Evolutionary conservation across 176 grass and related monocot genomes (phyloP), one percentile per base, ranked within the genome.

Genomic region (Raddia distichophylla): DNA sequence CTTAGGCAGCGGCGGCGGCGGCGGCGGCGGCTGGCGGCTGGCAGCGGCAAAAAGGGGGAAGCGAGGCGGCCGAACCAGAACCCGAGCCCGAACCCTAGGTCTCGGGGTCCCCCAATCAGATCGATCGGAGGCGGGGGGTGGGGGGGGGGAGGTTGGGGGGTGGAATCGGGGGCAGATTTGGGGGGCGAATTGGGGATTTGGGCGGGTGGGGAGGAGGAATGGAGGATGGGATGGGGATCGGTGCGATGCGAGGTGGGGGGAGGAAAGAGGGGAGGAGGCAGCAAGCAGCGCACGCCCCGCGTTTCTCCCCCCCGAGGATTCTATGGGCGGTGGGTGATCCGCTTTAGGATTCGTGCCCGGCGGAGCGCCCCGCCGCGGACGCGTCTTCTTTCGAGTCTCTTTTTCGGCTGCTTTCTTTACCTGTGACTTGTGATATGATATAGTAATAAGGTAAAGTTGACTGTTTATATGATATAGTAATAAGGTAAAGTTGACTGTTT

Each of bases 211-310:
- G 7, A 45, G 58, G 32, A 17, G n/a, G n/a, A n/a, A n/a, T n/a
- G n/a, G n/a, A n/a, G 68, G 74, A 60, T 27, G 27, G 81, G 45
- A 78, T 71, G 74, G 66, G 45, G 87, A 85, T 82, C 83, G 87
- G 83, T 73, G 66, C 64, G 80, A 57, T 34, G 22, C 55, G 64
- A 56, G 20, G 22, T 47, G 64, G 48, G 20, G 35, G 48, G 79
- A 49, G 51, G 10, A 16, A 77, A 71, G 1, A 4, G 3, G 18
- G 43, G 47, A 0, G 2, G 13, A 10, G 48, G 57, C 58, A 74
- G 51, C 67, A 52, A 74, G 51, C 67, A 52, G 80, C 61, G 34
- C 35, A 49, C 48, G 77, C 72, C 72, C 52, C 53, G 63, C 63
- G 73, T 76, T 84, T 40, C 37, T 40, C 37, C 82, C 50, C 50